Percentiles rank a stretch among this genome's conserved stretches.
These are phyloP conservation scores for Aspergillus steynii DNA, from an alignment of 495 filamentous ascomycete species.

Conservation along the genomic window DNA sequence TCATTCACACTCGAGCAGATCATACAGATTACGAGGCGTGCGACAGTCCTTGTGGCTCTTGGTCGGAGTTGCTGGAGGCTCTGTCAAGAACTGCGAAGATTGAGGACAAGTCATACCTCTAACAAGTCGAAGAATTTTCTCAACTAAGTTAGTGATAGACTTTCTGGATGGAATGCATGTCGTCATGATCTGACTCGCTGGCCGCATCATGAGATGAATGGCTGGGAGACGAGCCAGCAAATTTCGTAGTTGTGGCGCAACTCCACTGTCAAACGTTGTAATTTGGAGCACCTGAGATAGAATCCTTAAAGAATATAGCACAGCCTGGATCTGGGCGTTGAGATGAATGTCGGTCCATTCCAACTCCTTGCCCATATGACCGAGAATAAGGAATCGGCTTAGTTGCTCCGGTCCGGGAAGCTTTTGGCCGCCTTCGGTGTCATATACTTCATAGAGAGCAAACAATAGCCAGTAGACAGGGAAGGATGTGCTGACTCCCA, in stretches of 20 bases:
- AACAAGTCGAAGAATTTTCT: conserved; percentile 13
- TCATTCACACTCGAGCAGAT: neutral
- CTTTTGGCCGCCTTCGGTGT: conserved; percentile 6
- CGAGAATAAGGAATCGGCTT: conserved; percentile 27
- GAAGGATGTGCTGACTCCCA: conserved; percentile 10
- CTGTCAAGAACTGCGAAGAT: neutral
- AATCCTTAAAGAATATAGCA: conserved; percentile 67
- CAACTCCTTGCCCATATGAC: conserved; percentile 23
- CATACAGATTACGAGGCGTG: neutral
- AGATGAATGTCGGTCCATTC: conserved; percentile 66
- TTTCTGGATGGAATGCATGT: neutral
- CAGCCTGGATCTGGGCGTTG: conserved; percentile 60
- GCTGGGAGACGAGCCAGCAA: conserved; percentile 32
- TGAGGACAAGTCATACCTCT: neutral
- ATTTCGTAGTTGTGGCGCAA: conserved; percentile 6
- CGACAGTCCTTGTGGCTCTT: neutral
- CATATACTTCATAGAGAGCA: conserved; percentile 35
- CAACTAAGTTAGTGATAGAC: conserved; percentile 12
- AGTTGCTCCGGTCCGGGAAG: conserved; percentile 17
- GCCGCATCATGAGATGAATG: conserved; percentile 32
- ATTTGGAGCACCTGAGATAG: conserved; percentile 54
- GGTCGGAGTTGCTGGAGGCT: neutral
- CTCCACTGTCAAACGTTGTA: conserved; percentile 2
- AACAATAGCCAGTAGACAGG: conserved; percentile 38
- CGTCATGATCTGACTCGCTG: conserved; percentile 21